These are phyloP conservation scores for Phaffomyces antillensis DNA, from an alignment of 805 yeast genomes.

Conservation along the genomic window DNA sequence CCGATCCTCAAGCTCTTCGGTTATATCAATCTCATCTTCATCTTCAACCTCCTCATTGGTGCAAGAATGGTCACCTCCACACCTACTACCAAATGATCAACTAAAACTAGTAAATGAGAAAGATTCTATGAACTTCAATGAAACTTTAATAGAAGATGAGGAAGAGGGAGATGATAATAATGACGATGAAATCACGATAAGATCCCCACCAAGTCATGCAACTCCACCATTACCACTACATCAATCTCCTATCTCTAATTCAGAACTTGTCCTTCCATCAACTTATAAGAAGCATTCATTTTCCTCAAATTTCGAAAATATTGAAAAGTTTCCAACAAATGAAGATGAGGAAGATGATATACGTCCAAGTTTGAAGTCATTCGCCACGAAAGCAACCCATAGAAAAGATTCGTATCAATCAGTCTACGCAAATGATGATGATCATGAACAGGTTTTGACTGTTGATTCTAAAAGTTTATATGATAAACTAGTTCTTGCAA, in stretches of 20 bases:
- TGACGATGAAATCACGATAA: slow-evolving; percentile 3
- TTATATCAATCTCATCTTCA: not conserved
- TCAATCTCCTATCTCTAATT: not conserved
- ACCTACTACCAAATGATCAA: slow-evolving; percentile 32
- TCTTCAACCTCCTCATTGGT: slow-evolving; percentile 17
- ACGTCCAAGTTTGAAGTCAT: not conserved
- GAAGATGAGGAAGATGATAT: not conserved
- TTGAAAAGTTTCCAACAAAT: not conserved
- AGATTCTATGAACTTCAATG: not conserved
- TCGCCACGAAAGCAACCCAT: slow-evolving; percentile 11
- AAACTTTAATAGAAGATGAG: slow-evolving; percentile 1
- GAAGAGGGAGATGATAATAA: slow-evolving; percentile 5
- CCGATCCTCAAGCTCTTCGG: slow-evolving; percentile 1
- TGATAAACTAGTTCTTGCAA: slow-evolving; percentile 33
- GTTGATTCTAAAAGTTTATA: slow-evolving; percentile 33
- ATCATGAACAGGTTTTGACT: slow-evolving; percentile 40
- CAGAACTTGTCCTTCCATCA: not conserved
- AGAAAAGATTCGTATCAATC: slow-evolving; percentile 36
- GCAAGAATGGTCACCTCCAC: slow-evolving; percentile 32
- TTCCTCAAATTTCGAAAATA: not conserved
- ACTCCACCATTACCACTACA: slow-evolving; percentile 10
- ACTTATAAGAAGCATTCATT: too few relatives aligned
- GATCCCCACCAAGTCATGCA: slow-evolving; percentile 1
- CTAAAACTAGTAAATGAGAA: slow-evolving; percentile 22
- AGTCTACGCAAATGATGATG: slow-evolving; percentile 29